phyloP scores from a whole-genome alignment of 192 early-diverging fungal genomes.

The Glomus cerebriforme region DNA sequence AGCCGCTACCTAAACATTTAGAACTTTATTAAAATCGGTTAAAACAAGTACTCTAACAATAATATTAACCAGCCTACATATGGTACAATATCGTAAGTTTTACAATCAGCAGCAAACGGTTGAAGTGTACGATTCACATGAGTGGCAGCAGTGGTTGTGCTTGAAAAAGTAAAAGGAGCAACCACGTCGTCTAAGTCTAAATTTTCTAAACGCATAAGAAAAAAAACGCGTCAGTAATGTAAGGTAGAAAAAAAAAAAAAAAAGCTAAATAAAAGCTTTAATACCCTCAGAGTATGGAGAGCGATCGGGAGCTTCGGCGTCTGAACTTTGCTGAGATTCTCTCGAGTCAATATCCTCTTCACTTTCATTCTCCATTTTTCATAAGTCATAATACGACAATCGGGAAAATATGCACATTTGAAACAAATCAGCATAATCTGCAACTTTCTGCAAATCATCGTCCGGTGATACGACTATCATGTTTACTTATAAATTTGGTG shows the following conservation, averaged over 20 bases:
- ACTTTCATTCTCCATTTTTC: constrained; percentile 5
- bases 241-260: neutral
- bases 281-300: neutral
- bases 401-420: too few species aligned
- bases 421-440: too few species aligned
- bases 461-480: too few species aligned
- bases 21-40: neutral
- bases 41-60: neutral
- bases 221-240: neutral
- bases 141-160: neutral
- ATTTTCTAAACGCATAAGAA: neutral
- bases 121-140: constrained; percentile 33
- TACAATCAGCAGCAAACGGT: constrained; percentile 42
- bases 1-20: constrained; percentile 51
- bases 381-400: neutral
- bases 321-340: constrained; percentile 22
- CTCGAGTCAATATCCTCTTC: constrained; percentile 8
- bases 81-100: constrained; percentile 49
- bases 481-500: too few species aligned
- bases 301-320: neutral
- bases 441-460: too few species aligned
- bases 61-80: constrained; percentile 32
- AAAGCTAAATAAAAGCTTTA: neutral
- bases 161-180: neutral
- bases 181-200: neutral